phyloP scores from a whole-genome alignment of 2,329 filamentous ascomycete genomes.

The Chalaropsis ovoidea region DNA sequence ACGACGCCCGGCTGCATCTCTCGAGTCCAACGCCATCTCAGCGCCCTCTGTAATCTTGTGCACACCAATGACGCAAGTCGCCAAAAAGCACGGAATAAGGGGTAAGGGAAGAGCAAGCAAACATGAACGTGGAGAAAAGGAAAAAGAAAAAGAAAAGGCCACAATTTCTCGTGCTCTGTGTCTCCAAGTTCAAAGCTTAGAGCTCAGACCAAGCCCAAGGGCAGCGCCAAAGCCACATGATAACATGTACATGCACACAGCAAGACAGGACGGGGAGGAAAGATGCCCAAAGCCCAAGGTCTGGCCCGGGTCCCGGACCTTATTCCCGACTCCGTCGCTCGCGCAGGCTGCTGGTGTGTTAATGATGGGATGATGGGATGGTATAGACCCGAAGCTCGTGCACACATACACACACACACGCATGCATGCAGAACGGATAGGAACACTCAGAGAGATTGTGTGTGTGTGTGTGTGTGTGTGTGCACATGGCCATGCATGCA shows the following conservation, averaged over 20 bases:
- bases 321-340: background rate
- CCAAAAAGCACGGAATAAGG: no score
- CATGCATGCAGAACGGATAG: background rate
- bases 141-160: background rate
- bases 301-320: background rate
- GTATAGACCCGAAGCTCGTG: constrained; percentile 5
- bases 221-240: constrained; percentile 4
- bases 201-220: background rate
- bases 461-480: no score
- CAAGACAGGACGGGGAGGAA: background rate
- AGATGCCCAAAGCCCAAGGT: background rate
- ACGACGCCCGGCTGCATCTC: no score
- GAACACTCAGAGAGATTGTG: no score
- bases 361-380: constrained; percentile 10
- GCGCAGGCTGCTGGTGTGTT: background rate
- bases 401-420: background rate
- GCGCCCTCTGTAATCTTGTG: no score
- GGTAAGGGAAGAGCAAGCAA: no score
- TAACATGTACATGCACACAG: background rate
- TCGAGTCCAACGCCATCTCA: no score
- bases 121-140: background rate
- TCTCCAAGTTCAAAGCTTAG: background rate
- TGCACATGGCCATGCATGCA: no score
- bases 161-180: background rate
- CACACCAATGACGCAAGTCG: background rate